Conservation (phyloP, 352 stramenopile species). For the Thraustotheca clavata region DNA sequence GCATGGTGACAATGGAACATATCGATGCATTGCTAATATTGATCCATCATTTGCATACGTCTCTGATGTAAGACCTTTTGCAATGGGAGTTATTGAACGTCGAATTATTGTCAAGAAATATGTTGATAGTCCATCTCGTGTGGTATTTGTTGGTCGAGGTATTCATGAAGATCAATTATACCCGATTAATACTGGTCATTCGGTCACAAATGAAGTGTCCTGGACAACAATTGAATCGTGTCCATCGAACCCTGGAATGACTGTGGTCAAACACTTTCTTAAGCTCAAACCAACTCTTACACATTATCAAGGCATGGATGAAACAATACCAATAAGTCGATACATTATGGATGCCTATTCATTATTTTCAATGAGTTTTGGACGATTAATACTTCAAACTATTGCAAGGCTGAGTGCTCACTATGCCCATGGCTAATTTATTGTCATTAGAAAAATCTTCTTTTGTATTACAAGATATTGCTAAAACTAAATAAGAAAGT, state of each 20-base stretch:
- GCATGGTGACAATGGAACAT: not conserved
- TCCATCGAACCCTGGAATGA: not conserved
- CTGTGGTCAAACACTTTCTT: conserved; percentile 1
- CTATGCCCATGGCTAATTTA: not conserved
- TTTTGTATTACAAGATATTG: no score
- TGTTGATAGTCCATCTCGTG: not conserved
- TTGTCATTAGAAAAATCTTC: no score
- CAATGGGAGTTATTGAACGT: not conserved
- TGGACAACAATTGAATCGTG: not conserved
- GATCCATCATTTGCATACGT: not conserved
- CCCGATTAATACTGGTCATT: not conserved
- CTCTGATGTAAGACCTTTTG: not conserved
- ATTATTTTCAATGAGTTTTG: not conserved
- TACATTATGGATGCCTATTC: conserved; percentile 9
- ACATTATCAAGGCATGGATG: not conserved
- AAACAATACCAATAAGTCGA: not conserved
- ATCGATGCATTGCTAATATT: not conserved
- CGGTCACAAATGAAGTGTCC: not conserved
- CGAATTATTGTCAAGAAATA: conserved; percentile 8
- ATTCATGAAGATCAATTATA: conserved; percentile 13
- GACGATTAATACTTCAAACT: not conserved
- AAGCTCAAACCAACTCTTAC: conserved; percentile 2
- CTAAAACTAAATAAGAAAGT: not conserved
- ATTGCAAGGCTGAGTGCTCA: not conserved
- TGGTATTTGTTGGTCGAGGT: conserved; percentile 14